Conservation (phyloP, 108 stramenopile genomes). For the Schizochytrium sp. region DNA sequence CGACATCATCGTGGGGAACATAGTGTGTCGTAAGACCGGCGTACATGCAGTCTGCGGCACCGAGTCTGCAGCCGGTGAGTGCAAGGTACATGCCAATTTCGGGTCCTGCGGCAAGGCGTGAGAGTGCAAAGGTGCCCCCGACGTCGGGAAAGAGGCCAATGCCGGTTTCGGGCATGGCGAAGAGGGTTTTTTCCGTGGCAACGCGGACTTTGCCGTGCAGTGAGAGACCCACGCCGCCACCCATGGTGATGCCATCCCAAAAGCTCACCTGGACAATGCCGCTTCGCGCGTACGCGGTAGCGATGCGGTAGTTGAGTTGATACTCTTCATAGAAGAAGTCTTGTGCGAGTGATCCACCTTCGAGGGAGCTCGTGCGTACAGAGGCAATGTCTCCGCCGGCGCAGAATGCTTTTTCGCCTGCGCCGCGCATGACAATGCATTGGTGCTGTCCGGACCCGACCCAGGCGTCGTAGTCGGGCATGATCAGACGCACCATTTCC, state of each 20-base stretch:
- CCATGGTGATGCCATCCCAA: conserved; percentile 98
- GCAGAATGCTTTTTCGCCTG: conserved; percentile 61
- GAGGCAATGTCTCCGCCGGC: conserved; percentile 84
- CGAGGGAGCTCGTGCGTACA: conserved; percentile 26
- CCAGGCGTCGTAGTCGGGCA: neutral
- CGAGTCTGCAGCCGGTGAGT: conserved; percentile 73
- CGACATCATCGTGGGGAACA: conserved; percentile 58
- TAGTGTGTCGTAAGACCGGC: conserved; percentile 89
- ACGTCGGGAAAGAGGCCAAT: conserved; percentile 97
- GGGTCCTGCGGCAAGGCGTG: conserved; percentile 63
- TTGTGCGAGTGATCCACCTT: conserved; percentile 12
- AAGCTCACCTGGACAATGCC: conserved; percentile 63
- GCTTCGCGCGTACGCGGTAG: neutral
- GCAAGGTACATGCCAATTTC: conserved; percentile 71
- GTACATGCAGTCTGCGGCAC: conserved; percentile 67
- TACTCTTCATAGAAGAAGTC: conserved; percentile 83
- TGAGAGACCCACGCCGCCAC: conserved; percentile 89
- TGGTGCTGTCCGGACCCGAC: neutral
- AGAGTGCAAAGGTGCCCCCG: conserved; percentile 77
- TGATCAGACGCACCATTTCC: conserved; percentile 19
- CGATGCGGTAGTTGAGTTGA: conserved; percentile 67
- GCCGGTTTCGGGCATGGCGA: conserved; percentile 94
- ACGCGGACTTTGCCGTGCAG: conserved; percentile 82
- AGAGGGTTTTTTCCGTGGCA: conserved; percentile 78
- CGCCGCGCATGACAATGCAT: neutral